Evolutionary conservation across 129 eudicot genomes (phyloP).

Genomic region (Cynara cardunculus): DNA sequence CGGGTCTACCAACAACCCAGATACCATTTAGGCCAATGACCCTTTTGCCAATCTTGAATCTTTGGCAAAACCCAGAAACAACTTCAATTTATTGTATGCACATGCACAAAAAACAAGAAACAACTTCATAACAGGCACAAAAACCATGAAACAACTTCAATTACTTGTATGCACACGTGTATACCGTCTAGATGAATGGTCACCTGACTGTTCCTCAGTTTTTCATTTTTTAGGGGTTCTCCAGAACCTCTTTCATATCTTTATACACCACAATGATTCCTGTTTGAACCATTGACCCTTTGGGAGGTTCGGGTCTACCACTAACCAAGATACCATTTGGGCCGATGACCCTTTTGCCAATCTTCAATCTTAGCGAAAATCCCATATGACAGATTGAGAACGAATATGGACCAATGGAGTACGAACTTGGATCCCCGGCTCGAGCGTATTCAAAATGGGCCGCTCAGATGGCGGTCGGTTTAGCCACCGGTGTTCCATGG

Average conservation of each 20-base stretch:
- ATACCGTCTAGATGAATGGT: too few species aligned
- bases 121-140: too few species aligned
- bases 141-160: too few species aligned
- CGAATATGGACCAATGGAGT: conserved; percentile 97
- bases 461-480: conserved; percentile 88
- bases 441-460: conserved; percentile 86
- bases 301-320: neutral
- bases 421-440: conserved; percentile 88
- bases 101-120: too few species aligned
- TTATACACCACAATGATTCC: too few species aligned
- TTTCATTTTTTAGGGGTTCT: too few species aligned
- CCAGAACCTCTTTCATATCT: too few species aligned
- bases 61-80: too few species aligned
- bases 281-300: neutral
- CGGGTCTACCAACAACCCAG: neutral
- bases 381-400: conserved; percentile 73
- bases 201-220: too few species aligned
- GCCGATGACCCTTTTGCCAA: neutral
- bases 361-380: neutral
- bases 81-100: too few species aligned
- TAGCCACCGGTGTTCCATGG: conserved; percentile 94
- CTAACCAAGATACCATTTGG: neutral
- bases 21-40: neutral
- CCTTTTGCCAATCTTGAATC: neutral
- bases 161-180: too few species aligned